Evolutionary conservation across 2,329 filamentous ascomycete species (phyloP).

Genomic region (Ambrosiella xylebori): DNA sequence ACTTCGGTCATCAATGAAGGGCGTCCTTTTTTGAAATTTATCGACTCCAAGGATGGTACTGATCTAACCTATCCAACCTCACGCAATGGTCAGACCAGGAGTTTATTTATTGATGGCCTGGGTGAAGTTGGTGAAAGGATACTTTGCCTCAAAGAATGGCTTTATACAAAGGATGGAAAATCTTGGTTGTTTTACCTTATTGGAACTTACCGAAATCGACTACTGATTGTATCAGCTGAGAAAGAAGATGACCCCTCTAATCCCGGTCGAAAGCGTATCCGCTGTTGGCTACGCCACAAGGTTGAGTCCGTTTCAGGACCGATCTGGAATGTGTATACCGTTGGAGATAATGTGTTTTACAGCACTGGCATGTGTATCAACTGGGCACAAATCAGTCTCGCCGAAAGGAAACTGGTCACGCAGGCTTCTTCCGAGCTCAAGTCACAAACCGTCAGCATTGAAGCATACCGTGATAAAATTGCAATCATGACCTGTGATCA

Average conservation of each 20-base stretch:
- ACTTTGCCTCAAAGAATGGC: conserved; percentile 46
- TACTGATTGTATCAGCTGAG: conserved; percentile 35
- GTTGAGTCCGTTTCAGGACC: conserved; percentile 27
- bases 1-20: conserved; percentile 30
- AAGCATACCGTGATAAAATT: conserved; percentile 29
- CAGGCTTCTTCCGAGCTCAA: conserved; percentile 31
- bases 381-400: conserved; percentile 36
- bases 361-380: conserved; percentile 35
- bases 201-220: conserved; percentile 33
- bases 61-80: conserved; percentile 31
- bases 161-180: conserved; percentile 36
- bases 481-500: conserved; percentile 35
- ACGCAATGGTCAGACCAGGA: conserved; percentile 22
- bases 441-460: conserved; percentile 34
- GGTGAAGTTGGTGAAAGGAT: conserved; percentile 41
- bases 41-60: conserved; percentile 37
- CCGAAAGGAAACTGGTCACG: conserved; percentile 32
- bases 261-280: conserved; percentile 22
- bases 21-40: conserved; percentile 34
- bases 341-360: conserved; percentile 38
- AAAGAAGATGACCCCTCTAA: conserved; percentile 3
- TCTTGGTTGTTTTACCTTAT: conserved; percentile 47
- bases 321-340: conserved; percentile 38
- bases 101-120: conserved; percentile 37
- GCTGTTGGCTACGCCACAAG: conserved; percentile 37